Percentiles rank a stretch among this genome's conserved stretches.
Evolutionary conservation across 108 stramenopile genomes (phyloP).

Genomic region (Skeletonema potamos): DNA sequence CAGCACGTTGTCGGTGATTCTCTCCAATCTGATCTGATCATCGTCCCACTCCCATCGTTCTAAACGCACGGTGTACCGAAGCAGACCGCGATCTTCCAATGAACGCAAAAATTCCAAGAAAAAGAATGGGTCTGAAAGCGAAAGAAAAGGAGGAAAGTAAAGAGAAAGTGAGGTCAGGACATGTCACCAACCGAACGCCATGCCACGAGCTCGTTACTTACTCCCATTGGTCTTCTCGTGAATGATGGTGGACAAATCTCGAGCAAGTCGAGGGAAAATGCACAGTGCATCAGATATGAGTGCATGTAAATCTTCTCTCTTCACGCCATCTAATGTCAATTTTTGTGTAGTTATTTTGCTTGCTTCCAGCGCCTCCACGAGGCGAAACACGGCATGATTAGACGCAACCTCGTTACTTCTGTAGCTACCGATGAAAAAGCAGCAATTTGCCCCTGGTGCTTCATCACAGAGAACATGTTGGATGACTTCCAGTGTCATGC

Average conservation of each 20-base stretch:
- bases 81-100: slow-evolving; percentile 8
- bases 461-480: slow-evolving; percentile 25
- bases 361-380: slow-evolving; percentile 4
- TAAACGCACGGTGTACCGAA: slow-evolving; percentile 26
- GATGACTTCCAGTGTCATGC: slow-evolving; percentile 14
- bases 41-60: slow-evolving; percentile 39
- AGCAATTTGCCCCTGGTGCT: slow-evolving; percentile 4
- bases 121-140: slow-evolving; percentile 24
- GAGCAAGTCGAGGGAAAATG: slow-evolving; percentile 19
- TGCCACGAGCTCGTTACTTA: background rate
- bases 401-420: slow-evolving; percentile 32
- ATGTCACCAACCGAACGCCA: background rate
- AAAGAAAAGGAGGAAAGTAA: background rate
- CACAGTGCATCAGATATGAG: slow-evolving; percentile 35
- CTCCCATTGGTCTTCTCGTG: slow-evolving; percentile 31
- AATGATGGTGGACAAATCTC: slow-evolving; percentile 17
- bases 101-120: slow-evolving; percentile 24
- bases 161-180: background rate
- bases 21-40: slow-evolving; percentile 17
- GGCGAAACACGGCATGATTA: slow-evolving; percentile 25
- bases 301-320: slow-evolving; percentile 9
- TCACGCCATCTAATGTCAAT: slow-evolving; percentile 18
- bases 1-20: slow-evolving; percentile 45
- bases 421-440: slow-evolving; percentile 42
- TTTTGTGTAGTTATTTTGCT: background rate